Base-by-base conservation (phyloP, 495 filamentous ascomycete genomes). In the Ramalina intermedia region DNA sequence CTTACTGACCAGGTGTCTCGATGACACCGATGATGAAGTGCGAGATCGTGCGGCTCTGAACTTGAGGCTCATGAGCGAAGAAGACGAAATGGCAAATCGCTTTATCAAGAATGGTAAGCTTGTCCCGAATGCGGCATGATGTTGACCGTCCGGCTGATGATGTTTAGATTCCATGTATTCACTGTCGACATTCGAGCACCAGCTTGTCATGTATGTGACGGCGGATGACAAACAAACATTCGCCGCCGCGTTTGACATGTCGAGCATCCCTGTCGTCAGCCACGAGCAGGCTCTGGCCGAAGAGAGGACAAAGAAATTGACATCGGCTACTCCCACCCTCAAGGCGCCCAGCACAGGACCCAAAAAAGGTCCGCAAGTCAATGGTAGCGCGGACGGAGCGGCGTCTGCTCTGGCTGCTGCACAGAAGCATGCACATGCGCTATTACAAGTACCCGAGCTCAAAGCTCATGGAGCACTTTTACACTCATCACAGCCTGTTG, bases 21-120 rank as follows among this genome's bases (percentile, higher is more conserved):
- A 99, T 66, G 91, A 99, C 64, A 87, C 84, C 7, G 91, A 99
- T 67, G 91, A 99, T 57, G 91, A 99, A 67, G 93, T 96, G 40
- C 80, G 91, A 37, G 91, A 99, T 62, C 87, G 91, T 58, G 91
- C 93, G 38, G 91, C 89, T 5, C 71, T 96, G 35, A 96, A 94
- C 59, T 69, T 99, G 48, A 72, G 87, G 53, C 70, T 99, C 46
- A 96, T 99, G 74, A 61, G 71, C 61, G 76, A 86, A 47, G 84
- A 90, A 59, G 88, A 95, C 62, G 85, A 88, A 39, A 68, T 85
- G 61, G 89, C 87, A 2, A 71, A 78, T 17, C 74, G 75, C 36
- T 96, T 96, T 63, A 82, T 96, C 58, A 87, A 90, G 66, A 94
- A 95, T 57, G 87, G 85, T 88, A 70, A 65, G 74, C 50, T 24